Evolutionary conservation across 2,329 filamentous ascomycete genomes (phyloP), one percentile per base, ranked within the genome.

Genomic region (Fusarium sp.): DNA sequence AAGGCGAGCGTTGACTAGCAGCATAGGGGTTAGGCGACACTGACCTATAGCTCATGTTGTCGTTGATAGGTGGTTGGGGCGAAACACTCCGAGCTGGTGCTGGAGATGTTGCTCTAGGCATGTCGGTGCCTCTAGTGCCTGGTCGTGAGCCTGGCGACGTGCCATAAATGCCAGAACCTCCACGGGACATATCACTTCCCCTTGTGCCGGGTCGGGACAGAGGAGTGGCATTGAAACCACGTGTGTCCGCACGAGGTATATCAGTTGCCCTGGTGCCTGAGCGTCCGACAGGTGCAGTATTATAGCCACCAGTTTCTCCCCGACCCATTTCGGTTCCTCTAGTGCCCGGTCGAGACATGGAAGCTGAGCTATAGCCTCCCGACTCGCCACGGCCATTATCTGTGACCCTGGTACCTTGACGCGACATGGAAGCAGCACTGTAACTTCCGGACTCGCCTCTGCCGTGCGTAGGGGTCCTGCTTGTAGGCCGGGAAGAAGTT

Each of bases 1-100:
- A 79, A 24, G 79, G 76, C 8, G 75, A 75, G 20, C 76, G 73
- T 46, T 75, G 74, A 54, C 79, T 79, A 51, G 75, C 78, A 32
- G 78, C 78, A 73, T 91, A 91, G 2, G 89, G 88, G 62, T 90
- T 92, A 0, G 90, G 90, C 5, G 89, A 91, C 15, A 81, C 80
- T 3, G 87, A 85, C 26, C 86, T 79, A 65, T 82, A 64, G 70
- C 76, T 71, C 67, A 74, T 62, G 81, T 80, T 50, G 14, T 80
- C 78, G 54, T 84, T 81, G 58, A 86, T 81, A 19, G 80, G 82
- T 5, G 90, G 90, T 30, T 88, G 83, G 10, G 91, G 91, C 13
- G 87, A 89, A n/a, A 79, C 80, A 67, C 83, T 85, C 41, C 92
- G 87, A 9, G 87, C 83, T 24, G 92, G 88, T 26, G 87, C 88